Evolutionary conservation across 2,329 filamentous ascomycete genomes (phyloP).

Genomic region (Ceratocystis albifundus): DNA sequence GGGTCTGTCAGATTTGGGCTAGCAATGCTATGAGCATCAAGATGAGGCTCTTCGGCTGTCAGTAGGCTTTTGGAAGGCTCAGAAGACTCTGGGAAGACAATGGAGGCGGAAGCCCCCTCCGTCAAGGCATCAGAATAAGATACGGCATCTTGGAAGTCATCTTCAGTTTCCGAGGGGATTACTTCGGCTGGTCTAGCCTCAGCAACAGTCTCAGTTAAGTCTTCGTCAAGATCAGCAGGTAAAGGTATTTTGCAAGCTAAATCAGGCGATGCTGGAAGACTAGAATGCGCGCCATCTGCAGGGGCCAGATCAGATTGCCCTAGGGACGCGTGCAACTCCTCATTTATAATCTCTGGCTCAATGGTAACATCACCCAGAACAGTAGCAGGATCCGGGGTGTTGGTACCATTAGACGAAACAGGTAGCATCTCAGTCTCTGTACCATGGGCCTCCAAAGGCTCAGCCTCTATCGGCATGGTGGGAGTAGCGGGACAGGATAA

Average conservation of each 20-base stretch:
- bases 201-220: not conserved
- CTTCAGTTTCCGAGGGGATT: not conserved
- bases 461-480: not conserved
- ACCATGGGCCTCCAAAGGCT: not conserved
- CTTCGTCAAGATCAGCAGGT: constrained; percentile 1
- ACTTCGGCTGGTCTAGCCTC: not conserved
- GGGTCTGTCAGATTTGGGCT: not conserved
- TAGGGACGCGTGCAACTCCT: not conserved
- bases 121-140: not conserved
- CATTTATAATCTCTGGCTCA: not conserved
- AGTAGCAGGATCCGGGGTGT: not conserved
- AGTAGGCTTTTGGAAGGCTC: not conserved
- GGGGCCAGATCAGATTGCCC: not conserved
- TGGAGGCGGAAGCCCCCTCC: not conserved
- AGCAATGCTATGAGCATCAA: too few species aligned
- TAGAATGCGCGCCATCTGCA: not conserved
- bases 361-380: too few species aligned
- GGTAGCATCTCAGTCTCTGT: not conserved
- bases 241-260: not conserved
- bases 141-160: not conserved
- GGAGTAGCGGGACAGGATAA: not conserved
- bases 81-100: not conserved
- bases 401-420: not conserved
- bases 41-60: too few species aligned
- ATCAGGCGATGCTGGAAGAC: not conserved